These are phyloP conservation scores for Aspergillus panamensis DNA, from an alignment of 495 filamentous ascomycete genomes.

Conservation along the genomic window DNA sequence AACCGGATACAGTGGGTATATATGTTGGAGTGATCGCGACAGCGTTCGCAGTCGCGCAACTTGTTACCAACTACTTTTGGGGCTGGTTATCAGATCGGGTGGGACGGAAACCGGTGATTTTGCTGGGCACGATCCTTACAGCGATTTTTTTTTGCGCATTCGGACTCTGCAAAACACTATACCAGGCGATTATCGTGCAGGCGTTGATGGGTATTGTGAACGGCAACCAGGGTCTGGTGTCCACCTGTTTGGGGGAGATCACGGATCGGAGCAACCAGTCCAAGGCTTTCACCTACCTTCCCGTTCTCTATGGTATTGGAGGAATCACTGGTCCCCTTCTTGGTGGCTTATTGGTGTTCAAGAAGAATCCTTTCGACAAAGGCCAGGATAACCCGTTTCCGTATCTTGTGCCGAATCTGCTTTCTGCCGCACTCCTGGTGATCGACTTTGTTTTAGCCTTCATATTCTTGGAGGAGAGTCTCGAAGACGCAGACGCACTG, in stretches of 20 bases:
- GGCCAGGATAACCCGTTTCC: conserved; percentile 61
- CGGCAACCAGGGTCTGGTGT: conserved; percentile 84
- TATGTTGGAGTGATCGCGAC: conserved; percentile 90
- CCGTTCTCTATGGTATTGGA: conserved; percentile 88
- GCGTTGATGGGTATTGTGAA: conserved; percentile 88
- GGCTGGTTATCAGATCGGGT: conserved; percentile 85
- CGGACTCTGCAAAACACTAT: conserved; percentile 78
- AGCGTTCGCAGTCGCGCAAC: conserved; percentile 86
- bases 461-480: conserved; percentile 83
- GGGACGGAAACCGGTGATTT: conserved; percentile 88
- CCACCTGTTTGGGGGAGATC: conserved; percentile 90
- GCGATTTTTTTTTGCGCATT: conserved; percentile 79
- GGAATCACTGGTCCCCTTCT: conserved; percentile 88
- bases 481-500: conserved; percentile 65
- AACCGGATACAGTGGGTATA: conserved; percentile 65
- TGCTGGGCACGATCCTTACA: conserved; percentile 80
- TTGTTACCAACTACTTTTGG: conserved; percentile 91
- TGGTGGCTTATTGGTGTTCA: conserved; percentile 75
- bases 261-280: conserved; percentile 94
- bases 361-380: conserved; percentile 50
- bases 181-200: conserved; percentile 81
- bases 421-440: conserved; percentile 66
- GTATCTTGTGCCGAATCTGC: conserved; percentile 78
- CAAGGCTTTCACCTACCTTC: conserved; percentile 85
- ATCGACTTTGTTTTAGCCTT: conserved; percentile 69